Evolutionary conservation across 228 moss, liverwort and hornwort species (phyloP).

Genomic region (Sphagnum magellanicum): DNA sequence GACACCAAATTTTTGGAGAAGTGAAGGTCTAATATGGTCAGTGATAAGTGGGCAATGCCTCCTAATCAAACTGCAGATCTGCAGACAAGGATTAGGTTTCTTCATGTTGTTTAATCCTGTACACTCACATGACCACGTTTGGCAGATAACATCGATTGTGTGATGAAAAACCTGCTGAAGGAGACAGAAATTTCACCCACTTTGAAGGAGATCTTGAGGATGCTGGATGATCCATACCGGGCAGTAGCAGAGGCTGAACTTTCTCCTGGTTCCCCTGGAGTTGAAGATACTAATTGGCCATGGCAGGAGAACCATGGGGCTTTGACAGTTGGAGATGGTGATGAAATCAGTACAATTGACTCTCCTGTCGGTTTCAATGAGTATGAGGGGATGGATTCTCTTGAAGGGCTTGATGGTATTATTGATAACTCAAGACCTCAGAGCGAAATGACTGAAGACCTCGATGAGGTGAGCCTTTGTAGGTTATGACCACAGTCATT

Average conservation of each 20-base stretch:
- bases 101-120: no score
- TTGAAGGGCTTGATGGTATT: conserved; percentile 28
- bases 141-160: conserved; percentile 63
- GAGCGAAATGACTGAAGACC: conserved; percentile 2
- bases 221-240: conserved; percentile 77
- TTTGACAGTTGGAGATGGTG: conserved; percentile 19
- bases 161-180: conserved; percentile 50
- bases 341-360: conserved; percentile 47
- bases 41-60: no score
- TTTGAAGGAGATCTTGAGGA: conserved; percentile 64
- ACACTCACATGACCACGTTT: background rate
- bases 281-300: conserved; percentile 38
- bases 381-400: conserved; percentile 25
- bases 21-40: no score
- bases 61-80: no score
- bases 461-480: conserved; percentile 6
- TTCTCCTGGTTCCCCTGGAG: conserved; percentile 32
- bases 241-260: conserved; percentile 58
- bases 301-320: conserved; percentile 47
- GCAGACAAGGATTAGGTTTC: no score
- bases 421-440: background rate
- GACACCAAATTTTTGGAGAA: no score
- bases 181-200: conserved; percentile 77
- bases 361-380: conserved; percentile 29
- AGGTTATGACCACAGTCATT: no score